A percentile compares a stretch with the other conserved stretches of the same genome.
Evolutionary conservation across 345 rosid species (phyloP).

Genomic region (Bruguiera sexangula): DNA sequence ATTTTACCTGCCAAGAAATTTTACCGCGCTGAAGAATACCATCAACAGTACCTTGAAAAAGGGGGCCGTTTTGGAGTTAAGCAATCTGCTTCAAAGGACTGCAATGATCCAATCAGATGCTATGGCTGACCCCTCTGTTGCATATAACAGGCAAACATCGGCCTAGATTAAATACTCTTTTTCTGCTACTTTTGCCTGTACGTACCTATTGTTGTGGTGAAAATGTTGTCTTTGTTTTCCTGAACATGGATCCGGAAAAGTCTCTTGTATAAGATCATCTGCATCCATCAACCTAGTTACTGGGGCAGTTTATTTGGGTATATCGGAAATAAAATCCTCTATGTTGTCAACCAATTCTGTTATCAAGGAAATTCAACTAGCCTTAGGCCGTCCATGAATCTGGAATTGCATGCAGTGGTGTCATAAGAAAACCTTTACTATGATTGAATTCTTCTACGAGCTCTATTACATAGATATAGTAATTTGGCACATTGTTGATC

Average conservation of each 20-base stretch:
- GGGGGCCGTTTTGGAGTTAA: constrained; percentile 79
- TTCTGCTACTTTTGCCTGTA: not conserved
- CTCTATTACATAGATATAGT: too few relatives aligned
- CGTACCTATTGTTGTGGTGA: not conserved
- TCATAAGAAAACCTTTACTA: too few relatives aligned
- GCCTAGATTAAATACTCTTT: not conserved
- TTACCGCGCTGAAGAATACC: constrained; percentile 86
- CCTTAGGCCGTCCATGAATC: too few relatives aligned
- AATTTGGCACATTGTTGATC: too few relatives aligned
- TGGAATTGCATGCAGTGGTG: too few relatives aligned
- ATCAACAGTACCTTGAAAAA: constrained; percentile 86
- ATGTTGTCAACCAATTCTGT: too few relatives aligned
- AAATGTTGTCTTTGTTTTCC: constrained; percentile 7
- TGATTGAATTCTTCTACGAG: too few relatives aligned
- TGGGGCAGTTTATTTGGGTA: too few relatives aligned
- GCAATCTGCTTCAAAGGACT: constrained; percentile 77
- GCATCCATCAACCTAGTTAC: too few relatives aligned
- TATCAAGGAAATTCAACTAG: too few relatives aligned
- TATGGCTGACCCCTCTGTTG: constrained; percentile 48
- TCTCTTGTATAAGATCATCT: too few relatives aligned
- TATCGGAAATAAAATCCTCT: too few relatives aligned
- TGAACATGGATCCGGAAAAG: constrained; percentile 4
- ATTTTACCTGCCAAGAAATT: constrained; percentile 87
- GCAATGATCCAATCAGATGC: constrained; percentile 91
- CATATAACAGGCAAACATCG: not conserved